Evolutionary conservation across 2,329 filamentous ascomycete species (phyloP).

Genomic region (Chrysosphaeria jannelii): DNA sequence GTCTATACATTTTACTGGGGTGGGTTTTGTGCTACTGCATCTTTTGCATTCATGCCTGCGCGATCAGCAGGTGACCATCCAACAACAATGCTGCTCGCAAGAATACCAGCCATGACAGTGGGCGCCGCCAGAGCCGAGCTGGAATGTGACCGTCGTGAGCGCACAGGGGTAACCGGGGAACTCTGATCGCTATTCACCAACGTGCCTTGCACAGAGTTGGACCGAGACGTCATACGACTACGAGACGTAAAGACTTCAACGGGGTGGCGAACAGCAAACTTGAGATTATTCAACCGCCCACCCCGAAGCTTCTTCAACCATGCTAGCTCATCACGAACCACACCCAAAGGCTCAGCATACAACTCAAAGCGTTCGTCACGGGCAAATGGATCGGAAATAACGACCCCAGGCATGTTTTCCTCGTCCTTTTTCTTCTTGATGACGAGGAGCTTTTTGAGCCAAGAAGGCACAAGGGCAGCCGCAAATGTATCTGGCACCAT

Average conservation of each 20-base stretch:
- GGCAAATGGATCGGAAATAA: slow-evolving; percentile 24
- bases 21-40: too few relatives aligned
- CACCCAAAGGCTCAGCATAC: slow-evolving; percentile 42
- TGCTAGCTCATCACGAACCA: slow-evolving; percentile 51
- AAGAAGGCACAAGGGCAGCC: slow-evolving; percentile 18
- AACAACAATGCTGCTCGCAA: slow-evolving; percentile 45
- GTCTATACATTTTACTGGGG: too few relatives aligned
- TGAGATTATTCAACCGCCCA: slow-evolving; percentile 52
- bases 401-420: slow-evolving; percentile 19
- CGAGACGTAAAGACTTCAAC: slow-evolving; percentile 37
- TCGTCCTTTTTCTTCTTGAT: slow-evolving; percentile 7
- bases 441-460: slow-evolving; percentile 17
- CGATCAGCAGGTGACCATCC: slow-evolving; percentile 44
- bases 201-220: slow-evolving; percentile 13
- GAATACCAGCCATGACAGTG: slow-evolving; percentile 57
- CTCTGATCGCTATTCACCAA: background rate
- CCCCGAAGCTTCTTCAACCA: slow-evolving; percentile 59
- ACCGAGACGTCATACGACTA: slow-evolving; percentile 30
- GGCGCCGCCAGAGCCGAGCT: slow-evolving; percentile 46
- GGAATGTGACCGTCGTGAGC: slow-evolving; percentile 29
- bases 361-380: slow-evolving; percentile 24
- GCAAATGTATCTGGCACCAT: slow-evolving; percentile 48
- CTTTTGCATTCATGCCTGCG: slow-evolving; percentile 11
- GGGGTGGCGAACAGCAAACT: slow-evolving; percentile 48
- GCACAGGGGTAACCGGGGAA: slow-evolving; percentile 16